Percentiles rank a stretch among this genome's conserved stretches.
Evolutionary conservation across 129 eudicot species (phyloP).

Genomic region (Artemisia tridentata): DNA sequence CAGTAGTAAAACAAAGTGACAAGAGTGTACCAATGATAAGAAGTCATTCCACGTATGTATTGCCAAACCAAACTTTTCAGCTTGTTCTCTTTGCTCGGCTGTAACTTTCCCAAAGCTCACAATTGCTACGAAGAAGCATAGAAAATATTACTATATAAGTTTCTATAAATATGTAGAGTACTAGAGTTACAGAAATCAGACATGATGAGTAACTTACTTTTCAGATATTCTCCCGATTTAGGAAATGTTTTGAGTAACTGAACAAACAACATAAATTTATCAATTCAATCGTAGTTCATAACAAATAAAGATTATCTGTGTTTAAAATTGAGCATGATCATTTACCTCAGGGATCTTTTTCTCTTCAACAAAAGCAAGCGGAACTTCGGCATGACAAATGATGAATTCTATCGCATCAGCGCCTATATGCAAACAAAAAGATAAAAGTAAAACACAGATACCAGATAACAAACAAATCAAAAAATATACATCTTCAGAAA

Average conservation of each 20-base stretch:
- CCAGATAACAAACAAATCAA: not conserved
- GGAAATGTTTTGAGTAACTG: conserved; percentile 83
- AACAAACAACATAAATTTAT: conserved; percentile 22
- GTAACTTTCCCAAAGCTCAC: conserved; percentile 89
- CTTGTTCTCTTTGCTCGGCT: conserved; percentile 64
- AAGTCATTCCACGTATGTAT: conserved; percentile 87
- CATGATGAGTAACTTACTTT: conserved; percentile 58
- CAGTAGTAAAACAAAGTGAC: not conserved
- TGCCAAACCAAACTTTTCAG: conserved; percentile 51
- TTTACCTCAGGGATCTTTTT: conserved; percentile 82
- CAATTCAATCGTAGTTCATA: not conserved
- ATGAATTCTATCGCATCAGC: conserved; percentile 93
- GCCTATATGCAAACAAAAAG: conserved; percentile 45
- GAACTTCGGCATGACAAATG: conserved; percentile 85
- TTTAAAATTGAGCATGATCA: not conserved
- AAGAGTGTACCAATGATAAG: conserved; percentile 54
- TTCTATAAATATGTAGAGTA: not conserved
- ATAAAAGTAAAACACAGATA: not conserved
- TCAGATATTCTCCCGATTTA: conserved; percentile 57
- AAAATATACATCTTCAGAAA: not conserved
- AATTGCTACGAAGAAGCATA: conserved; percentile 41
- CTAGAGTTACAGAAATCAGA: not conserved
- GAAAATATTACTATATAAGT: conserved; percentile 13
- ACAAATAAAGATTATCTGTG: not conserved
- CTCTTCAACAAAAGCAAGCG: conserved; percentile 80